A percentile compares a stretch with the other conserved stretches of the same genome.
Conservation (phyloP, 129 eudicot genomes). For the Solidago caesia region DNA sequence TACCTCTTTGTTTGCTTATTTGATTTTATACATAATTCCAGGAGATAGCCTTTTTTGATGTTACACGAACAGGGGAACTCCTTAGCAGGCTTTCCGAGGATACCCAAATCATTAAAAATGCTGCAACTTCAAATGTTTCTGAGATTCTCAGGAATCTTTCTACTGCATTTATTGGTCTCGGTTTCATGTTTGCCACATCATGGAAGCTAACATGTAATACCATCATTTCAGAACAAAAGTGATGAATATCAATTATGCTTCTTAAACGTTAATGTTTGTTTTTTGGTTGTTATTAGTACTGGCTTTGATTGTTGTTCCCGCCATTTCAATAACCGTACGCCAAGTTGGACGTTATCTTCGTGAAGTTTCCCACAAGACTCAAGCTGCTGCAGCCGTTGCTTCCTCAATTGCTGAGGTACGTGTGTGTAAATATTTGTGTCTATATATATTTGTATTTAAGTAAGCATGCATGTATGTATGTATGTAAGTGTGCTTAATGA, state of each 20-base stretch:
- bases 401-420: constrained; percentile 94
- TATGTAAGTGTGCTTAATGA: neutral
- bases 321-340: constrained; percentile 71
- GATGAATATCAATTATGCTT: constrained; percentile 5
- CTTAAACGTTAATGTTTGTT: neutral
- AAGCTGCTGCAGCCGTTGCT: constrained; percentile 96
- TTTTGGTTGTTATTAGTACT: constrained; percentile 48
- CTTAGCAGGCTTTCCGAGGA: constrained; percentile 81
- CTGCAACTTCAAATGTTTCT: constrained; percentile 42
- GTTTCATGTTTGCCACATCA: constrained; percentile 88
- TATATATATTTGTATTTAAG: neutral
- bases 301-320: constrained; percentile 84
- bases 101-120: constrained; percentile 71
- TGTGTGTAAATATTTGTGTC: neutral
- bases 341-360: constrained; percentile 89
- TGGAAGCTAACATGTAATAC: constrained; percentile 86
- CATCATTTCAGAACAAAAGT: neutral
- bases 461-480: neutral
- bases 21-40: neutral
- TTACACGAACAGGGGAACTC: constrained; percentile 69
- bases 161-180: constrained; percentile 67
- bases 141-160: constrained; percentile 40
- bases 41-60: constrained; percentile 88
- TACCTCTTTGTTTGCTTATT: constrained; percentile 1
- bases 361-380: constrained; percentile 89